Evolutionary conservation across 176 grass and related monocot species (phyloP), one percentile per base, ranked within the genome.

Genomic region (Triticum urartu): DNA sequence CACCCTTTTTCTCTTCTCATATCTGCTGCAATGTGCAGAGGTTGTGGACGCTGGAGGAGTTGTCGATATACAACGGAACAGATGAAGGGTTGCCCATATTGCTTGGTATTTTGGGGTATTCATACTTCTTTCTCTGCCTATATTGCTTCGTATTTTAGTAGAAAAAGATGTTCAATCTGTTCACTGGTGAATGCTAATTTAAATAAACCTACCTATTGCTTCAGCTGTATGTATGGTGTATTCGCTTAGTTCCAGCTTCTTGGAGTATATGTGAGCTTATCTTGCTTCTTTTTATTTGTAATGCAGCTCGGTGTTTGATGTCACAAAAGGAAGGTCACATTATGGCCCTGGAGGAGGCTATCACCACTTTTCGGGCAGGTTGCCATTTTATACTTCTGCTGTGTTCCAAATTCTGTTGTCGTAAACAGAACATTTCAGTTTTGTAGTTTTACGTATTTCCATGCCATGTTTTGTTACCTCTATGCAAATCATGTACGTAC

Each of bases 291-390:
- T 50, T 50, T 1, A 47, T 79, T 85, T 72, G 64, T 17, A 6
- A 56, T 85, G 33, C 92, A 98, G 94, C 56, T 95, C 94, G 9
- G 97, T 98, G 48, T 98, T 95, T 88, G 93, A 95, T 40, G 94
- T 98, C 50, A 92, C 97, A 17, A 95, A 98, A 80, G 97, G 97
- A 36, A 94, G 75, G 83, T 92, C 94, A 69, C 92, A 98, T 85
- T 98, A 98, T 88, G 93, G 97, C 70, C 93, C 92, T 72, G 94
- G 93, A 87, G 97, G 97, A 74, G 97, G 97, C 33, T 98, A 95
- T 82, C 90, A 95, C 90, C 94, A 98, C 64, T 98, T 98, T 80
- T 50, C 96, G 73, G 96, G 96, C 63, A 93, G 92, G 97, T 98
- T 68, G 43, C 12, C 42, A 32, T 87, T 87, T 79, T 88, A 54